phyloP scores from a whole-genome alignment of 345 rosid genomes.

The Acer saccharum region DNA sequence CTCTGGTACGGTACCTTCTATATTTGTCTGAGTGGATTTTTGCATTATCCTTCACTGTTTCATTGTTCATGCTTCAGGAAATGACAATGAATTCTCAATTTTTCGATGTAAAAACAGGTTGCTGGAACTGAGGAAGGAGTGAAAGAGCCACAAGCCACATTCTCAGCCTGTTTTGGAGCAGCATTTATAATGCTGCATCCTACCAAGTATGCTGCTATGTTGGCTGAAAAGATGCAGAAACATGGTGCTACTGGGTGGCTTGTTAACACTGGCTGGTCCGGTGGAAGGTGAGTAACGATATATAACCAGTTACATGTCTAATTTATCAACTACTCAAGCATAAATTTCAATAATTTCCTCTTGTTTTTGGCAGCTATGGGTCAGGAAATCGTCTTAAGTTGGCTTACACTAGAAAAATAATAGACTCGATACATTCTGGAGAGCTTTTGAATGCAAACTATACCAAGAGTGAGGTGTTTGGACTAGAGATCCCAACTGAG shows the following conservation, averaged over 20 bases:
- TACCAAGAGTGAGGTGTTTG: conserved; percentile 72
- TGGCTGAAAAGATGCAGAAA: conserved; percentile 85
- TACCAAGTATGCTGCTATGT: conserved; percentile 90
- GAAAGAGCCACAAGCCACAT: conserved; percentile 87
- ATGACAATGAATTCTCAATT: background rate
- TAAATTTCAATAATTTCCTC: background rate
- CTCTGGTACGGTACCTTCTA: conserved; percentile 51
- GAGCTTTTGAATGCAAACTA: conserved; percentile 58
- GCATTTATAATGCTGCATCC: conserved; percentile 97
- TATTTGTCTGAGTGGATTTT: too few species aligned
- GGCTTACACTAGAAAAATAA: conserved; percentile 80
- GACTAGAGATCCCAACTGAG: conserved; percentile 76
- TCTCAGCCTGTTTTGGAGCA: conserved; percentile 96
- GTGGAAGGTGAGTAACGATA: conserved; percentile 64
- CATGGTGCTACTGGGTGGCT: conserved; percentile 97
- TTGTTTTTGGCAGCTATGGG: conserved; percentile 55
- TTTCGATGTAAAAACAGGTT: conserved; percentile 41
- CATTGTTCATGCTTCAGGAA: too few species aligned
- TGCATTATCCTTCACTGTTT: too few species aligned
- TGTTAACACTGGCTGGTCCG: conserved; percentile 95
- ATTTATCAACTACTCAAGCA: too few species aligned
- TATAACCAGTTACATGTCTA: too few species aligned
- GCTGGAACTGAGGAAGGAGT: conserved; percentile 95
- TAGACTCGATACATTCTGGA: conserved; percentile 87
- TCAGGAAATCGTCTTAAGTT: conserved; percentile 81